Evolutionary conservation across 108 stramenopile genomes (phyloP).

Genomic region (Nannochloropsis gaditana): DNA sequence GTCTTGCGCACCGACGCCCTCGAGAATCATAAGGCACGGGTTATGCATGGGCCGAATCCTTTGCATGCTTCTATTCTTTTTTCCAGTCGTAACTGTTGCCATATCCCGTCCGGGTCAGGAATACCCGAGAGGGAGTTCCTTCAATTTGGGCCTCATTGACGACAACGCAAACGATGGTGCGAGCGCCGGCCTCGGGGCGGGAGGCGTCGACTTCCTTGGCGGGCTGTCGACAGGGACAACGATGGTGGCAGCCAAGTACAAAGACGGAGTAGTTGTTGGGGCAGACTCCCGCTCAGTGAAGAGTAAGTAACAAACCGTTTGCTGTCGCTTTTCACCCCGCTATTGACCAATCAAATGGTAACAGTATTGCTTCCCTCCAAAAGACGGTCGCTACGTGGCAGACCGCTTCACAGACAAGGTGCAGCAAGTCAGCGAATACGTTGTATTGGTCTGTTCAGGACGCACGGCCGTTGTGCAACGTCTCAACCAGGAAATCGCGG

Average conservation of each 20-base stretch:
- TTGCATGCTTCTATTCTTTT: not conserved
- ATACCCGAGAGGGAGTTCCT: not conserved
- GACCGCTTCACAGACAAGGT: constrained; percentile 8
- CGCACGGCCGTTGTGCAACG: constrained; percentile 16
- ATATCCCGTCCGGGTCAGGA: not conserved
- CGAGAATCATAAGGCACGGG: not conserved
- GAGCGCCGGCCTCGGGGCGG: not conserved
- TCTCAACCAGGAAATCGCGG: constrained; percentile 7
- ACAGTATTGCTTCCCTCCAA: not conserved
- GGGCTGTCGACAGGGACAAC: not conserved
- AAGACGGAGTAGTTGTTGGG: not conserved
- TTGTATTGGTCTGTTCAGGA: not conserved
- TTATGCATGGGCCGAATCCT: not conserved
- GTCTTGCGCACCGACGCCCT: too few relatives aligned
- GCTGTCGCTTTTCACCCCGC: not conserved
- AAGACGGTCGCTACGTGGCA: not conserved
- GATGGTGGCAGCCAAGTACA: not conserved
- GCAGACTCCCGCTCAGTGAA: constrained; percentile 5
- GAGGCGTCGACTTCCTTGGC: not conserved
- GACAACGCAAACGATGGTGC: not conserved
- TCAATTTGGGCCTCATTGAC: not conserved
- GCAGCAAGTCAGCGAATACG: constrained; percentile 13
- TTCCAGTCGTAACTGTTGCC: not conserved
- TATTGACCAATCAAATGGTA: not conserved
- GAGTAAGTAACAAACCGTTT: not conserved